Base-by-base conservation (phyloP, 331 rosid species). In the Malus hybrid region DNA sequence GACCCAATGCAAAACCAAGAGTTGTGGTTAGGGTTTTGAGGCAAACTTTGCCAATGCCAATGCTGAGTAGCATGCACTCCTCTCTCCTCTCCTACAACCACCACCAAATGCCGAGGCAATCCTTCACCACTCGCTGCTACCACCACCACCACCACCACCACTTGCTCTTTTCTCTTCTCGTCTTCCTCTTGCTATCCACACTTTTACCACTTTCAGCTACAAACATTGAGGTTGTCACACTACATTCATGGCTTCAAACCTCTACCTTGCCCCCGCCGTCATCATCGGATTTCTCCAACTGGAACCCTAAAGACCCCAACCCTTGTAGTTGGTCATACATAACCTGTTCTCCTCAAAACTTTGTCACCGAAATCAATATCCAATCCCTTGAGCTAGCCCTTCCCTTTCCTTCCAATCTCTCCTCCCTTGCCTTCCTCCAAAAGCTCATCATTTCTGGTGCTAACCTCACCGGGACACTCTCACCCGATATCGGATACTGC, bases 301-400 rank as follows among this genome's bases (percentile, higher is more conserved):
- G 88, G 91, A 85, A 87, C 78, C 87, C 88, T 81, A 70, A 72
- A 55, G 87, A 84, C 83, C 66, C 87, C 57, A 86, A 75, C 61
- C 94, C 93, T 27, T 91, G 97, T 80, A 78, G 75, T 2, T 89
- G 97, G 94, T 57, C 88, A 24, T 82, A 64, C 84, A 77, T 91
- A 76, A 89, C 80, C 29, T 89, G 97, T 67, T 91, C 94, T 20
- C 29, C 85, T 33, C 52, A 77, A 42, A 83, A 69, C 71, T 42
- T 42, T 62, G 92, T 91, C 63, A 89, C 83, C 1, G 90, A 86
- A 76, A 80, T 91, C 24, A 82, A 59, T 56, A 87, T 91, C 32
- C 87, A 86, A 72, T 77, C 65, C 16, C 22, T 76, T 74, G 86
- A 80, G 76, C 63, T 91, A 57, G 88, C 83, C 34, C 81, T 91